Base-by-base conservation (phyloP, 192 early-diverging fungal species). In the Entomortierella chlamydospora region DNA sequence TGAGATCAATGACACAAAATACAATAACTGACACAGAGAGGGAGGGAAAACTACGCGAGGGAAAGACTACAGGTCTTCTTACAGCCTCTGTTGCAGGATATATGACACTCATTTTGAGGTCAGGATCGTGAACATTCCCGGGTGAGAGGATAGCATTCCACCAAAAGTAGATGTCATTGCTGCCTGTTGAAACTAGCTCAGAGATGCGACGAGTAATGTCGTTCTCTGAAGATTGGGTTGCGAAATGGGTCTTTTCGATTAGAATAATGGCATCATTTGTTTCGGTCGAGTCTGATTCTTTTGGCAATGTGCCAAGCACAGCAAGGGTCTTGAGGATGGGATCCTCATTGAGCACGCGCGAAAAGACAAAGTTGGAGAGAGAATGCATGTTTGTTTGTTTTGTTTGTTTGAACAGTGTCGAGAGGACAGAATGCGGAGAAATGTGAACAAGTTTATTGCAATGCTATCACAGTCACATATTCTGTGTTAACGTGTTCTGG, bases 161-260 rank as follows among this genome's bases (percentile, higher is more conserved):
- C 90, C 90, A 91, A 28, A 85, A 82, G 56, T 93, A 93, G 22
- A 93, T 88, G 49, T 91, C 91, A 61, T 93, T 93, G 22, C 82
- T 77, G 15, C 88, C 89, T 1, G 61, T 79, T 23, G 85, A 60
- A 0, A 64, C 39, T 9, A 91, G 63, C 15, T 70, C 57, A 23
- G 63, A 37, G 43, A 86, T 64, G 17, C 81, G 67, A 20, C 58
- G 50, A 3, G 61, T 59, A 45, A 82, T 64, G 41, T 88, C 49
- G 28, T 42, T 74, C 25, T 68, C 47, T 1, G 82, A 20, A 12
- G 66, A 72, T 29, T 64, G 43, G 30, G 80, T 81, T 6, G 73
- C 64, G 70, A 85, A 88, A 49, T 79, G 74, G 25, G 72, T 60
- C 72, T 87, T 90, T 65, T 90, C 87, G 49, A 90, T 80, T 2